Base-by-base conservation (phyloP, 768 basidiomycete species). In the Naganishia vaughanmartiniae region DNA sequence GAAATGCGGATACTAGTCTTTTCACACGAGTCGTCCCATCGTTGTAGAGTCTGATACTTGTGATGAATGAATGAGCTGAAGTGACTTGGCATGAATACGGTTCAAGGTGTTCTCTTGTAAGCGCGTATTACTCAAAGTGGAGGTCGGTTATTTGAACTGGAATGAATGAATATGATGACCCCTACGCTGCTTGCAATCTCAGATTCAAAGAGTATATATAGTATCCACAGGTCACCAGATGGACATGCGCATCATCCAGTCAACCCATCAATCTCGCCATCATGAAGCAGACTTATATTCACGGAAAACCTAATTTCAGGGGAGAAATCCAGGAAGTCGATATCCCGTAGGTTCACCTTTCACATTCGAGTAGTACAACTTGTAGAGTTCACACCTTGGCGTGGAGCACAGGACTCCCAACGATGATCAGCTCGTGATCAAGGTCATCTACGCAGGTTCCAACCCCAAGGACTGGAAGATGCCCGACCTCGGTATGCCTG, bases 391-490 rank as follows among this genome's bases (percentile, higher is more conserved):
- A 21, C 45, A 9, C 45, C 17, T 46, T 46, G 5, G 15, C 19
- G 4, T 11, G 1, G 26, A 5, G 21, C 15, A 15, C 39, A 63
- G 60, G 6, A 63, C 39, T 24, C 68, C 68, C 24, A 58, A 48
- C 10, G 68, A 58, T 31, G 42, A 69, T 45, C 56, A 72, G 39
- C 55, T 72, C 46, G 45, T 72, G 46, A 72, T 72, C 71, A 58
- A 72, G 54, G 66, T 68, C 48, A 24, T 68, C 28, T 67, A 68
- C 53, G 34, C 63, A 19, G 71, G 71, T 2, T 58, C 71, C 30
- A 72, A 72, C 57, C 71, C 71, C 14, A 72, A 72, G 31, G 71
- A 72, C 51, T 72, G 71, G 71, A 72, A 72, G 31, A 65, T 66
- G 0, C 53, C 45, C 14, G 55, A 66, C 39, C 55, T 66, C 4